Evolutionary conservation across 192 early-diverging fungal genomes (phyloP), one percentile per base, ranked within the genome.

Genomic region (Backusella macrospora): DNA sequence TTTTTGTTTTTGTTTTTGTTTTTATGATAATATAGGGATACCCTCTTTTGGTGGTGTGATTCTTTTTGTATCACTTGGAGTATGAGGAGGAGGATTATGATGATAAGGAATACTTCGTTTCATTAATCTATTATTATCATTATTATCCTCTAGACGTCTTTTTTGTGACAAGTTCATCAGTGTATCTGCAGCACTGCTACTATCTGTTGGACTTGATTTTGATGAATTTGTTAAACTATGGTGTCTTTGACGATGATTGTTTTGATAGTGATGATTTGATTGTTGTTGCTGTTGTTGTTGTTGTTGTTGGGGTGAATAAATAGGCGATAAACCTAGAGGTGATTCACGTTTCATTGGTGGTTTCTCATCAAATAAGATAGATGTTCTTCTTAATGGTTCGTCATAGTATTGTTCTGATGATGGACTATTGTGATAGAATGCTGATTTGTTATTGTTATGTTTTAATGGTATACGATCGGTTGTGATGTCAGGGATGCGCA

Each of bases 401-500:
- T 39, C 38, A 40, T 66, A 39, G 12, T 66, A 66, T 0, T 21
- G 42, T 29, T 43, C 39, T 44, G 42, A 46, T 21, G 67, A 43
- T 16, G 67, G 45, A 7, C 37, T 38, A n/a, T 65, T 18, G 64
- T 65, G n/a, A 39, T 65, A 65, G 65, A 38, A 47, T 68, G 42
- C 43, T n/a, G 42, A 45, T 68, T 26, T 16, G 6, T 68, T 21
- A 15, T 68, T 21, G 38, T 66, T 39, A 34, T 34, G 29, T 8
- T 59, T 59, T 26, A 59, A 26, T 59, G 52, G 52, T 59, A 59
- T 59, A 59, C 52, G 52, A 59, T 59, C 52, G 23, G 52, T 59
- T 59, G 52, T 59, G 45, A 79, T 79, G 59, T 79, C 73, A 18
- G 78, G 73, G 52, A 79, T 75, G 37, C 73, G 68, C 10, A 75